Evolutionary conservation across 2,329 filamentous ascomycete species (phyloP), one percentile per base, ranked within the genome.

Genomic region (Ceratocystis destructans): DNA sequence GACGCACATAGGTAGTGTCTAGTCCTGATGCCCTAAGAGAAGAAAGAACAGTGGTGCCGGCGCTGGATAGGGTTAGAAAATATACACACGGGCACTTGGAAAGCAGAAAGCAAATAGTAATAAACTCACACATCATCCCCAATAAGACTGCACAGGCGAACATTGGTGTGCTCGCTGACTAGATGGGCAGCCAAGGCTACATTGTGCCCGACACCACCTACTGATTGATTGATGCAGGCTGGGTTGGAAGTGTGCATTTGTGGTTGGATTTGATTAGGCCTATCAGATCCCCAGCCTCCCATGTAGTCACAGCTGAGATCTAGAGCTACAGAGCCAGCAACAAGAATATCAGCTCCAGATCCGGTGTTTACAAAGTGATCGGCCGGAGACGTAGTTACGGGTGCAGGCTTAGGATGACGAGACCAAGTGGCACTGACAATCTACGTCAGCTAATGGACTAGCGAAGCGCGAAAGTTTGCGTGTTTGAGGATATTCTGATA

Each of bases 121-220:
- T 20, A 33, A 33, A 31, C 82, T 76, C 76, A 86, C 83, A 84
- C 74, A 72, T 97, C 93, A 72, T 92, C 83, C 15, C 88, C 91
- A 8, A 96, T 82, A 69, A 90, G 82, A 71, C 89, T 96, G 75
- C 87, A 92, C 17, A 96, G 83, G 25, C 83, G 81, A 6, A 94
- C 88, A 15, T 80, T 83, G 50, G 76, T 76, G 20, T 76, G 72
- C 6, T 83, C 84, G 68, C 88, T 82, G 15, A 80, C 80, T 41
- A 86, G 82, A 70, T 91, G 88, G 0, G 89, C 87, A 57, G 93
- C 92, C 61, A 90, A 82, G 17, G 94, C 90, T 57, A 97, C 90
- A 72, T 97, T 97, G 72, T 91, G 87, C 5, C 90, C 94, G 6
- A 97, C 94, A 5, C 94, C 94, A 12, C 94, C 94, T 6, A 96